These are phyloP conservation scores for Leucosporidium creatinivorum DNA, from an alignment of 768 basidiomycete species.

Conservation along the genomic window DNA sequence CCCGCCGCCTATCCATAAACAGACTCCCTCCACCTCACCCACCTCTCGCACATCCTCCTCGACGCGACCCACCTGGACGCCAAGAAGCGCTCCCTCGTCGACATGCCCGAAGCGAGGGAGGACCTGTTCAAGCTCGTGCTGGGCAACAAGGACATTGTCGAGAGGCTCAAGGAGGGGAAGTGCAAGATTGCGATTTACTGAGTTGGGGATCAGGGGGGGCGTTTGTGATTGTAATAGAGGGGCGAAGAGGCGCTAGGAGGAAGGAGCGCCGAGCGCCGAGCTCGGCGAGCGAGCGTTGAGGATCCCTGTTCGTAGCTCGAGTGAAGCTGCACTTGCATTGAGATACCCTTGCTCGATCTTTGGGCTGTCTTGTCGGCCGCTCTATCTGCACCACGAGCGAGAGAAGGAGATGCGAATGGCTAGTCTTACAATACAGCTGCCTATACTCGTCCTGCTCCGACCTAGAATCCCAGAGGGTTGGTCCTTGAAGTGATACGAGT, in stretches of 20 bases:
- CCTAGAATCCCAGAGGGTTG: constrained; percentile 27
- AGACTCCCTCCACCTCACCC: constrained; percentile 67
- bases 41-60: constrained; percentile 74
- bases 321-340: no score
- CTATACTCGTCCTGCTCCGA: no score
- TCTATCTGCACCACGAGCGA: no score
- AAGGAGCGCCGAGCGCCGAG: no score
- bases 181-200: constrained; percentile 64
- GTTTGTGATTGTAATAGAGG: no score
- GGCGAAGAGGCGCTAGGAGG: no score
- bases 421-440: neutral
- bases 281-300: no score
- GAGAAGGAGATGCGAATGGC: no score
- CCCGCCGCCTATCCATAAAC: neutral
- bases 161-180: constrained; percentile 53
- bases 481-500: constrained; percentile 16
- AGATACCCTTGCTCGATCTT: no score
- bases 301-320: no score
- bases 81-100: constrained; percentile 67
- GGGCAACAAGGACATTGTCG: constrained; percentile 45
- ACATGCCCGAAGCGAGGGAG: constrained; percentile 71
- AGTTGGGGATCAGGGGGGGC: neutral
- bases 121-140: constrained; percentile 71
- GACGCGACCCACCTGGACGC: constrained; percentile 66
- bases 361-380: no score